Percentiles rank a stretch among this genome's conserved stretches.
phyloP scores from a whole-genome alignment of 2,329 filamentous ascomycete species.

The Mariannaea elegans region DNA sequence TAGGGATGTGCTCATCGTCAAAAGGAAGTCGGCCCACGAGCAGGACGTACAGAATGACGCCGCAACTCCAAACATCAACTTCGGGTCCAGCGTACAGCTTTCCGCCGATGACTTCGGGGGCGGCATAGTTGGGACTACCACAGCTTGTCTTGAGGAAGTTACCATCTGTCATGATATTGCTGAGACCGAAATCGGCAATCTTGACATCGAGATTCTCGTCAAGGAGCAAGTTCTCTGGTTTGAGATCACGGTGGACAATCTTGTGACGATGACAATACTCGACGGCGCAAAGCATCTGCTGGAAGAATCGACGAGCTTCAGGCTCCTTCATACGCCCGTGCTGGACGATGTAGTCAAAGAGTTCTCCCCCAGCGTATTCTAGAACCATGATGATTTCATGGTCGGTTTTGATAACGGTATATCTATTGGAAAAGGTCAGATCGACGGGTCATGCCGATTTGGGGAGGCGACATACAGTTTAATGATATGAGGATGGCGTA shows the following conservation, averaged over 20 bases:
- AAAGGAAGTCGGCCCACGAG: conserved; percentile 88
- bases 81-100: conserved; percentile 98
- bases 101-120: conserved; percentile 96
- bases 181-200: conserved; percentile 97
- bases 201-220: conserved; percentile 98
- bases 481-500: conserved; percentile 98
- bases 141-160: conserved; percentile 99
- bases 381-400: conserved; percentile 99
- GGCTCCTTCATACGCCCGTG: conserved; percentile 91
- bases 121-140: conserved; percentile 97
- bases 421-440: conserved; percentile 59
- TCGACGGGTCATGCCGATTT: background rate
- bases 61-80: conserved; percentile 98
- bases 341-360: conserved; percentile 98
- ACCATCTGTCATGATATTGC: conserved; percentile 99
- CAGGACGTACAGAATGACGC: conserved; percentile 87
- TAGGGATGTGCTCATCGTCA: conserved; percentile 98
- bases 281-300: conserved; percentile 98
- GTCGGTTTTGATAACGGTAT: conserved; percentile 94
- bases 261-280: conserved; percentile 99
- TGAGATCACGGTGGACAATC: conserved; percentile 96
- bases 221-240: conserved; percentile 94
- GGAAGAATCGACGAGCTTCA: conserved; percentile 96
- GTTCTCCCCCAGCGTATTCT: conserved; percentile 94
- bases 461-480: conserved; percentile 76